phyloP scores from a whole-genome alignment of 1,284 basidiomycete genomes.

The Austroboletus novae-zelandiae region DNA sequence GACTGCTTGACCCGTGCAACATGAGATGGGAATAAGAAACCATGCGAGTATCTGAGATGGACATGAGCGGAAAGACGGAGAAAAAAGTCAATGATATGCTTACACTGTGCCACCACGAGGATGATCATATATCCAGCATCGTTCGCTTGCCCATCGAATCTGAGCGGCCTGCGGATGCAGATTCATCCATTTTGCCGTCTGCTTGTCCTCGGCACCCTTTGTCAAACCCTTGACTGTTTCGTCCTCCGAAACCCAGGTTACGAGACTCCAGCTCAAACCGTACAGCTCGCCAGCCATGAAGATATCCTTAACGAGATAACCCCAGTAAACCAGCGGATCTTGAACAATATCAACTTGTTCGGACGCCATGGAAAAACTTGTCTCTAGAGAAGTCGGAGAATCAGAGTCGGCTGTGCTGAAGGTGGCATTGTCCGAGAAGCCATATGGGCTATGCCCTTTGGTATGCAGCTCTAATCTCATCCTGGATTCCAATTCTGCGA shows the following conservation, averaged over 20 bases:
- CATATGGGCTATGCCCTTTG: constrained; percentile 32
- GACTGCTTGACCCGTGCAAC: constrained; percentile 63
- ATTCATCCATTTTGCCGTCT: constrained; percentile 93
- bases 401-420: not conserved
- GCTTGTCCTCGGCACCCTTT: constrained; percentile 92
- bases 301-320: constrained; percentile 88
- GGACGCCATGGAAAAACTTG: not conserved
- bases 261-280: constrained; percentile 86
- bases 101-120: constrained; percentile 90
- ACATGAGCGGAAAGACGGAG: constrained; percentile 11
- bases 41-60: constrained; percentile 78
- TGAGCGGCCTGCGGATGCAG: constrained; percentile 79
- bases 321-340: constrained; percentile 89
- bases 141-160: constrained; percentile 89
- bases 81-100: constrained; percentile 31
- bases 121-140: constrained; percentile 98
- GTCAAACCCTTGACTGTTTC: constrained; percentile 65
- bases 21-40: constrained; percentile 95
- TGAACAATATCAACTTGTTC: constrained; percentile 21
- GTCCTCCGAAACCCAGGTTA: constrained; percentile 84
- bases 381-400: not conserved
- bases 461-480: constrained; percentile 71
- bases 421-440: constrained; percentile 10
- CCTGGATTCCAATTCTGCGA: constrained; percentile 87
- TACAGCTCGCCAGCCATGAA: constrained; percentile 99